Conservation (phyloP, 495 filamentous ascomycete genomes). For the Platismatia glauca region DNA sequence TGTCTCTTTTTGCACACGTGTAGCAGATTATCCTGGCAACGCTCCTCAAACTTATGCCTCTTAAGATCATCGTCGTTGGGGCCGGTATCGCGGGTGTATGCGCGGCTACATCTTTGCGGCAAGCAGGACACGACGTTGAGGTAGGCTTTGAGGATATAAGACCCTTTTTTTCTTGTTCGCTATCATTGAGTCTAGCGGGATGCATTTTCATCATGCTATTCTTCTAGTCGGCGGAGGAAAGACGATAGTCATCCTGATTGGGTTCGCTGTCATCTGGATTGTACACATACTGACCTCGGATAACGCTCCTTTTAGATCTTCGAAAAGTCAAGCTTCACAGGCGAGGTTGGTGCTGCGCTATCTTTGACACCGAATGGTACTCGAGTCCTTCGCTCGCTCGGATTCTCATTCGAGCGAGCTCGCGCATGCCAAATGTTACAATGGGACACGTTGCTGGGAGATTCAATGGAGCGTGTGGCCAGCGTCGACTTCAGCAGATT, state of each 20-base stretch:
- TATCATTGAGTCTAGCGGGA: neutral
- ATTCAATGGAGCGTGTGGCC: constrained; percentile 16
- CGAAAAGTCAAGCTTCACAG: constrained; percentile 44
- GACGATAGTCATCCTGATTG: neutral
- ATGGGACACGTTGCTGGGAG: constrained; percentile 16
- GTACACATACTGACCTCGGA: neutral
- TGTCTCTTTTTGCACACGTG: neutral
- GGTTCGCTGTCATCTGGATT: neutral
- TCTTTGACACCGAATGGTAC: constrained; percentile 43
- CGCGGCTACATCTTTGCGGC: neutral
- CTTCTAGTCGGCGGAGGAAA: neutral
- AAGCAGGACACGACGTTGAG: neutral
- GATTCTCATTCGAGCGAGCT: constrained; percentile 34
- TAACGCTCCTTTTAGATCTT: constrained; percentile 30
- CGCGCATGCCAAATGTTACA: constrained; percentile 16
- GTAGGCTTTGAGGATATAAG: neutral
- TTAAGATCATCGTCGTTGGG: neutral
- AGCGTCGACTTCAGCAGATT: constrained; percentile 19
- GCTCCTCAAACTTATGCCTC: neutral
- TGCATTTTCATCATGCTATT: neutral
- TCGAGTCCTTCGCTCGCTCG: constrained; percentile 39
- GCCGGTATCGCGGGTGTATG: neutral
- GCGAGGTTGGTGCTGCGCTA: constrained; percentile 48
- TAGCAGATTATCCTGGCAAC: neutral
- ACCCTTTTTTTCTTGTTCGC: neutral